Percentiles rank a stretch among this genome's conserved stretches.
Conservation (phyloP, 1,284 basidiomycete species). For the Tremellales sp. region DNA sequence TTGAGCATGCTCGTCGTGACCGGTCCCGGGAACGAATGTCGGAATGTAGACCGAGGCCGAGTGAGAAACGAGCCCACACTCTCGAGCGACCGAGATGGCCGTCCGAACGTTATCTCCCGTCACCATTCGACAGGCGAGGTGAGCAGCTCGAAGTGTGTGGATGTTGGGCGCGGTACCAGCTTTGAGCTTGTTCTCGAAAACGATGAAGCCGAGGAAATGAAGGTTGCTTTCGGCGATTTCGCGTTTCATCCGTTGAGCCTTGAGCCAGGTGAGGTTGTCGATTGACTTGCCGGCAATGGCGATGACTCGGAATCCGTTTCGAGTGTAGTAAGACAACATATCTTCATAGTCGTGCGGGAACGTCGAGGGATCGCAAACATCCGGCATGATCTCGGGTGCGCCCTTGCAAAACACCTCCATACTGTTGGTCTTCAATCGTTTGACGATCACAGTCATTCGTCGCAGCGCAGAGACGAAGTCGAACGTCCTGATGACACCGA, state of each 20-base stretch:
- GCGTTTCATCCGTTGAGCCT: slow-evolving; percentile 94
- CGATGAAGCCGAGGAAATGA: slow-evolving; percentile 90
- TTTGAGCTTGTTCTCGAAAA: slow-evolving; percentile 99
- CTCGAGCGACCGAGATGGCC: slow-evolving; percentile 92
- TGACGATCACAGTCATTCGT: slow-evolving; percentile 97
- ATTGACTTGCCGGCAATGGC: slow-evolving; percentile 96
- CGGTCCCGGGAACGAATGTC: slow-evolving; percentile 72
- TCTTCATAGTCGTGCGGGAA: slow-evolving; percentile 97
- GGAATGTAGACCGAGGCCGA: slow-evolving; percentile 91
- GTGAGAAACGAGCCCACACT: slow-evolving; percentile 85
- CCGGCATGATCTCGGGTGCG: slow-evolving; percentile 94
- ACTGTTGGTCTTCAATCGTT: slow-evolving; percentile 83
- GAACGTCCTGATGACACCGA: slow-evolving; percentile 93
- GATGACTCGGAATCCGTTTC: slow-evolving; percentile 95
- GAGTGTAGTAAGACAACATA: slow-evolving; percentile 92
- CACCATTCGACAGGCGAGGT: slow-evolving; percentile 95
- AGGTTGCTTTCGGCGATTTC: slow-evolving; percentile 91
- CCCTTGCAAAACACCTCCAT: slow-evolving; percentile 99
- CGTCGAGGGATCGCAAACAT: slow-evolving; percentile 85
- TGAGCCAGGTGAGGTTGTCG: slow-evolving; percentile 92
- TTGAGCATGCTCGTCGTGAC: slow-evolving; percentile 62
- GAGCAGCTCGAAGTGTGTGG: slow-evolving; percentile 78
- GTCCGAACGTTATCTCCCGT: slow-evolving; percentile 97
- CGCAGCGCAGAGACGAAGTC: slow-evolving; percentile 93
- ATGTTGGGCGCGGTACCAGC: slow-evolving; percentile 89